These are phyloP conservation scores for Rhodotorula sp. DNA, from an alignment of 1,284 basidiomycete species.

Conservation along the genomic window DNA sequence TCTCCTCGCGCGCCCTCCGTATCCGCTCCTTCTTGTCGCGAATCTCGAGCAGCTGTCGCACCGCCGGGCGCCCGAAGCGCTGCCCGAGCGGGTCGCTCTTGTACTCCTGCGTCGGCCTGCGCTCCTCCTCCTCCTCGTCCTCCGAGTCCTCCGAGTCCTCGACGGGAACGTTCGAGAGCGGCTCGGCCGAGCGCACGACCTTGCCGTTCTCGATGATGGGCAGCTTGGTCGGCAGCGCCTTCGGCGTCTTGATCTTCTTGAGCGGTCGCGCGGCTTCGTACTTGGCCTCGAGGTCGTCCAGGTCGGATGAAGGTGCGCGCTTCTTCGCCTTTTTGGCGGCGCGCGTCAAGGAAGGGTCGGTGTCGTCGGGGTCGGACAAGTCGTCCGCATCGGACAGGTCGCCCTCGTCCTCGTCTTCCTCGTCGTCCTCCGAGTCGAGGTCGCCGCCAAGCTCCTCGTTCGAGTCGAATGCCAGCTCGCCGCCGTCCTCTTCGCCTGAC, in stretches of 20 bases:
- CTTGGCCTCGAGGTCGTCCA: constrained; percentile 43
- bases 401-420: constrained; percentile 54
- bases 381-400: constrained; percentile 52
- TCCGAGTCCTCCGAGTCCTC: constrained; percentile 47
- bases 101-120: constrained; percentile 29
- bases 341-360: constrained; percentile 21
- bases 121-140: constrained; percentile 18
- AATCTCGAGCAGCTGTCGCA: constrained; percentile 83
- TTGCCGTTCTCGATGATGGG: constrained; percentile 40
- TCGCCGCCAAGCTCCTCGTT: constrained; percentile 29
- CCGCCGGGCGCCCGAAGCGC: constrained; percentile 58
- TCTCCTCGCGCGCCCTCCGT: constrained; percentile 63
- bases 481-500: constrained; percentile 52
- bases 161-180: constrained; percentile 29
- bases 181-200: constrained; percentile 28
- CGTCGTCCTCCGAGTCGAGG: constrained; percentile 8
- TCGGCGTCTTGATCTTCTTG: constrained; percentile 25
- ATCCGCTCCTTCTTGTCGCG: constrained; percentile 65
- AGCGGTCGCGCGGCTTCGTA: constrained; percentile 35
- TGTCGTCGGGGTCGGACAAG: no score
- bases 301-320: constrained; percentile 11
- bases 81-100: constrained; percentile 44
- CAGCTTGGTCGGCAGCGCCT: constrained; percentile 29
- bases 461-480: constrained; percentile 44
- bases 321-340: constrained; percentile 22